Evolutionary conservation across 495 filamentous ascomycete species (phyloP).

Genomic region (Barbatosphaeria neglecta): DNA sequence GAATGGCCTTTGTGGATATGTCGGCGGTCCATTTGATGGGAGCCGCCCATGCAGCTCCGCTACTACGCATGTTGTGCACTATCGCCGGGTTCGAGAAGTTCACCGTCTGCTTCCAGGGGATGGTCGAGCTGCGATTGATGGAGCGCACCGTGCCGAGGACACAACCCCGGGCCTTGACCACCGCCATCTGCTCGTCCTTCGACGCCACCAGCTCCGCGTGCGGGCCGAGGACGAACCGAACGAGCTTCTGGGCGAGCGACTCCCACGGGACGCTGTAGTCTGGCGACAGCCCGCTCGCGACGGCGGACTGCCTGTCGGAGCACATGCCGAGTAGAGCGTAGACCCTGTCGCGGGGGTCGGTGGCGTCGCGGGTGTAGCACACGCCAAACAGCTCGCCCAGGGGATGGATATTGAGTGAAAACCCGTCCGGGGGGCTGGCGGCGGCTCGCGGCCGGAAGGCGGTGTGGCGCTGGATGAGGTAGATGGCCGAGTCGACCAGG

Average conservation of each 20-base stretch:
- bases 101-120: background rate
- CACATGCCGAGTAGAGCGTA: slow-evolving; percentile 25
- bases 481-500: slow-evolving; percentile 10
- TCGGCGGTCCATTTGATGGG: background rate
- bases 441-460: slow-evolving; percentile 12
- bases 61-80: background rate
- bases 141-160: background rate
- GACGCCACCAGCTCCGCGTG: background rate
- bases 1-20: background rate
- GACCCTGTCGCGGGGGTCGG: slow-evolving; percentile 19
- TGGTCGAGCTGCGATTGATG: background rate
- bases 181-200: background rate
- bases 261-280: background rate
- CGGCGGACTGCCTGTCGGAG: background rate
- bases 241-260: background rate
- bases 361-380: slow-evolving; percentile 20
- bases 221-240: background rate
- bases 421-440: slow-evolving; percentile 2
- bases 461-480: slow-evolving; percentile 15
- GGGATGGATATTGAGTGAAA: slow-evolving; percentile 12
- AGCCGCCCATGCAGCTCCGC: too few relatives aligned
- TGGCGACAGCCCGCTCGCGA: background rate
- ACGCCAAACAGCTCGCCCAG: slow-evolving; percentile 22
- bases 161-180: background rate
- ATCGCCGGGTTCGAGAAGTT: background rate